Conservation (phyloP, 2,329 filamentous ascomycete genomes). For the Nannizziopsis barbatae region DNA sequence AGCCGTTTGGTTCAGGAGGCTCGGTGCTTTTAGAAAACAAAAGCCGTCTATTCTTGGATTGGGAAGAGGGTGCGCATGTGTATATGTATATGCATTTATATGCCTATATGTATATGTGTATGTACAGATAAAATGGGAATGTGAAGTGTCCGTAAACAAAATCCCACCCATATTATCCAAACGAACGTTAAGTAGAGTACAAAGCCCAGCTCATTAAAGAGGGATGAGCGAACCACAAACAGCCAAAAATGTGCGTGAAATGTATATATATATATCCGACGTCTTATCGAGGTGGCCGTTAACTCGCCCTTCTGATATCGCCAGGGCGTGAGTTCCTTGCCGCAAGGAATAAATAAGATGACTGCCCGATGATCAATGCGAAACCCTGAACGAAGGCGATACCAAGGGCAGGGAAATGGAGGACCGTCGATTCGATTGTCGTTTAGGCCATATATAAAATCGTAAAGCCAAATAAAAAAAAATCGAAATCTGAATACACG, state of each 20-base stretch:
- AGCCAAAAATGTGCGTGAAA: constrained; percentile 6
- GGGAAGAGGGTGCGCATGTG: not conserved
- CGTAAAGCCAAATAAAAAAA: not conserved
- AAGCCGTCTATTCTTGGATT: not conserved
- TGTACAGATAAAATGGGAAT: not conserved
- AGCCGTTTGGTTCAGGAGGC: no score
- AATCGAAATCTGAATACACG: not conserved
- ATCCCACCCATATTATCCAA: no score
- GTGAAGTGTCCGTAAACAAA: no score
- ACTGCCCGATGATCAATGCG: not conserved
- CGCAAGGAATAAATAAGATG: not conserved
- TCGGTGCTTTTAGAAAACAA: no score
- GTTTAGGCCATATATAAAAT: not conserved
- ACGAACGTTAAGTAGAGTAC: not conserved
- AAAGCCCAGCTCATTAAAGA: not conserved
- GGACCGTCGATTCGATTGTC: not conserved
- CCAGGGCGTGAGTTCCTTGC: not conserved
- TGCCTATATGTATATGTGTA: not conserved
- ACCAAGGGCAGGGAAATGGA: not conserved
- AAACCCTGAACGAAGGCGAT: no score
- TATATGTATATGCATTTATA: not conserved
- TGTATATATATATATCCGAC: not conserved
- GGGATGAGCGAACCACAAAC: constrained; percentile 1
- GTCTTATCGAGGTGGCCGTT: not conserved
- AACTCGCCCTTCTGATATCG: not conserved